Conservation (phyloP, 192 early-diverging fungal species). For the Oehlia diaphana region DNA sequence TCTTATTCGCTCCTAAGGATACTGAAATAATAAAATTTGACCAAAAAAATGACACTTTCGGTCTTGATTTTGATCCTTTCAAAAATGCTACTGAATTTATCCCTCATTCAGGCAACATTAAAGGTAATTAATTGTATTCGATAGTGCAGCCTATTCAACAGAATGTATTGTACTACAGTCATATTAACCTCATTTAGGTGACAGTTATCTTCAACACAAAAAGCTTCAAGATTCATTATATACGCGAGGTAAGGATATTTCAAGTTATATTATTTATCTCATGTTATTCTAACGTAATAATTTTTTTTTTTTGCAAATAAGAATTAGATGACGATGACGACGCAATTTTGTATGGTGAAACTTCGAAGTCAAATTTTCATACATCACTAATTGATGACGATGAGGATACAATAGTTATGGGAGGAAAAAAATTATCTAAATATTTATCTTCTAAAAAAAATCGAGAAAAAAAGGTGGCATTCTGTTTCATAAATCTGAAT, state of each 20-base stretch:
- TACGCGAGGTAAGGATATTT: not conserved
- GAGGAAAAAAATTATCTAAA: slow-evolving; percentile 33
- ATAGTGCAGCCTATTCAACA: not conserved
- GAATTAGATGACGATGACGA: slow-evolving; percentile 58
- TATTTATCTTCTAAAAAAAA: slow-evolving; percentile 9
- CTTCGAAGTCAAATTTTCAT: slow-evolving; percentile 15
- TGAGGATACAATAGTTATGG: slow-evolving; percentile 35
- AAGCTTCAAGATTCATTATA: not conserved
- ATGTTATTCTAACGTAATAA: too few relatives aligned
- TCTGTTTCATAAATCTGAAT: not conserved
- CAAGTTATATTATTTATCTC: not conserved
- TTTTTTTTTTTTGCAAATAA: too few relatives aligned
- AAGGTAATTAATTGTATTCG: slow-evolving; percentile 19
- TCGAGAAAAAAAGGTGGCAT: slow-evolving; percentile 9
- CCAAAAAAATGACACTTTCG: slow-evolving; percentile 58
- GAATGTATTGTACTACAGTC: not conserved
- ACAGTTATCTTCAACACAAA: slow-evolving; percentile 4
- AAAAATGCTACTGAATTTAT: slow-evolving; percentile 65
- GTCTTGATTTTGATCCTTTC: slow-evolving; percentile 73
- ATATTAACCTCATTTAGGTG: slow-evolving; percentile 11
- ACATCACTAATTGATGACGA: slow-evolving; percentile 31
- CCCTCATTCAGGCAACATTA: slow-evolving; percentile 4
- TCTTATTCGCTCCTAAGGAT: slow-evolving; percentile 61
- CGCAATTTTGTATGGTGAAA: slow-evolving; percentile 37
- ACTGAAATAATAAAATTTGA: slow-evolving; percentile 46